Evolutionary conservation across 345 rosid genomes (phyloP), one percentile per base, ranked within the genome.

Genomic region (Acer negundo): DNA sequence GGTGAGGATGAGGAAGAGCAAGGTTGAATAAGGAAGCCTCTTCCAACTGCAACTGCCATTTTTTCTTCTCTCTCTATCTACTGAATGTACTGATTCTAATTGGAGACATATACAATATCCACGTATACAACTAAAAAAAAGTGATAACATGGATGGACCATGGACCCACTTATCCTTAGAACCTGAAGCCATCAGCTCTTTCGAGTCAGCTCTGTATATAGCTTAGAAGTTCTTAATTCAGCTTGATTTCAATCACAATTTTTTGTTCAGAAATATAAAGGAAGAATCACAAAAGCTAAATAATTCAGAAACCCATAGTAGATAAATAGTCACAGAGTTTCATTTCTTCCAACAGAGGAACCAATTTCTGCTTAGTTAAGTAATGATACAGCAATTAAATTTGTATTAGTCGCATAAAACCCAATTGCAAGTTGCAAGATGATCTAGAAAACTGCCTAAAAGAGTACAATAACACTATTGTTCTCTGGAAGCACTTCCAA

Each of bases 11-110:
- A 79, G 49, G 85, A 80, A 22, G 79, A 77, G 74, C 77, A 80
- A 66, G 88, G 86, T 75, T 78, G 88, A 74, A 78, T 68, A 64
- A 80, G 79, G 77, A 84, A 84, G 62, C 79, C 69, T 70, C 83
- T 81, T 71, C 82, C 88, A 47, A 63, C 75, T 47, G 85, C 79
- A 46, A 62, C 63, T 0, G 85, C 86, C 90, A 89, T 88, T 70
- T 69, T 75, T 55, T 22, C 23, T 23, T 75, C 67, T 69, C 68
- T 75, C 80, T 79, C n/a, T n/a, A n/a, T n/a, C n/a, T n/a, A n/a
- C n/a, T n/a, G n/a, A n/a, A 79, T 84, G 78, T 49, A 35, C 75
- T 75, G 59, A 10, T 44, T 12, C 46, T 64, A 24, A 72, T 35
- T 44, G 72, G 44, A 70, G 78, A 77, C 72, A 62, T 38, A 31